phyloP scores from a whole-genome alignment of 2,329 filamentous ascomycete genomes.

The Colletotrichum sidae region DNA sequence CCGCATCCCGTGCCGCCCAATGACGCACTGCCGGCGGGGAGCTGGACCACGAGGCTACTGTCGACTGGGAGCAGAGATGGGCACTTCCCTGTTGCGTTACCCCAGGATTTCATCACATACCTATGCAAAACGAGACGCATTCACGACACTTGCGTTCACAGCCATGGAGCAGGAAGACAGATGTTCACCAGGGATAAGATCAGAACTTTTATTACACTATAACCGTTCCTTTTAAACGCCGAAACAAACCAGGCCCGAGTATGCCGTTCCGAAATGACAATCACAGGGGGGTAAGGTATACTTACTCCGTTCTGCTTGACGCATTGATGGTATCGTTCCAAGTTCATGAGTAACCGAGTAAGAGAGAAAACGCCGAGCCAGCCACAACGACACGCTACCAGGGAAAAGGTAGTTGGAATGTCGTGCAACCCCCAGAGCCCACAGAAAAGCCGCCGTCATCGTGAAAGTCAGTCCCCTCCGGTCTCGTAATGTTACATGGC shows the following conservation, averaged over 20 bases:
- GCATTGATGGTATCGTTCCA: constrained; percentile 35
- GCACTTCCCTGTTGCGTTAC: constrained; percentile 1
- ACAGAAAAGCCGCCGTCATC: constrained; percentile 45
- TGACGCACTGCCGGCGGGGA: constrained; percentile 19
- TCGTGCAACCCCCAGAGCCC: constrained; percentile 41
- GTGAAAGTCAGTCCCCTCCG: constrained; percentile 47
- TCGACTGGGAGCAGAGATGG: constrained; percentile 40
- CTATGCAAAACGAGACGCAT: not conserved
- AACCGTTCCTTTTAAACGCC: constrained; percentile 31
- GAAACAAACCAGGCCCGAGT: constrained; percentile 18
- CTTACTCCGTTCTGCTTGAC: constrained; percentile 39
- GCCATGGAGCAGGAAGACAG: not conserved
- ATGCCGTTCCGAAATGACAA: constrained; percentile 31
- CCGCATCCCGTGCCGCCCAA: constrained; percentile 31
- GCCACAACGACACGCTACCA: constrained; percentile 23
- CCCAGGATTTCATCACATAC: not conserved
- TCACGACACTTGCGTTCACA: not conserved
- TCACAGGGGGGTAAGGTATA: constrained; percentile 32
- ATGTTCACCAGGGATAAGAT: constrained; percentile 5
- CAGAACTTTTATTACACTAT: constrained; percentile 37
- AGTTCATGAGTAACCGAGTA: constrained; percentile 32
- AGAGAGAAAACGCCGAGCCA: constrained; percentile 36
- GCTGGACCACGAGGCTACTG: constrained; percentile 53
- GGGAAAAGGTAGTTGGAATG: constrained; percentile 1
- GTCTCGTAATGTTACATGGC: constrained; percentile 40